phyloP scores from a whole-genome alignment of 805 yeast species.

The Tetrapisispora fleetii region DNA sequence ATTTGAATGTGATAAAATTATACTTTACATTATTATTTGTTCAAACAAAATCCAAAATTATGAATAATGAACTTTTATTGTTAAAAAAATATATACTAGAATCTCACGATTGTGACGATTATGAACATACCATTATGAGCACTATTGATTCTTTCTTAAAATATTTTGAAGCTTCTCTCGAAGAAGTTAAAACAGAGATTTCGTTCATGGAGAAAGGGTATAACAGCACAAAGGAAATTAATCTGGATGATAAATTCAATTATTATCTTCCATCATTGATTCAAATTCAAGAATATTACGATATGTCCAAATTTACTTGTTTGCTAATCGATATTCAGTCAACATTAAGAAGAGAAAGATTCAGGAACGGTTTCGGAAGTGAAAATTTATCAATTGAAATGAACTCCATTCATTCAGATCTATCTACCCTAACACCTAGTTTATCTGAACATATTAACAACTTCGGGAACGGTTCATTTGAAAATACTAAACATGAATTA shows the following conservation, averaged over 20 bases:
- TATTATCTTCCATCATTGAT: neutral
- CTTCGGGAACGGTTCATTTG: neutral
- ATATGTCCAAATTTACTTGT: slow-evolving; percentile 36
- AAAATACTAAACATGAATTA: neutral
- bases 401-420: neutral
- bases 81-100: neutral
- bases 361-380: neutral
- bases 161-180: neutral
- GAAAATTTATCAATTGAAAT: neutral
- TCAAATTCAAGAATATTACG: slow-evolving; percentile 58
- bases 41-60: neutral
- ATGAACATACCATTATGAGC: neutral
- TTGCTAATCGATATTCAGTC: slow-evolving; percentile 24
- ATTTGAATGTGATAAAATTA: neutral
- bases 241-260: neutral
- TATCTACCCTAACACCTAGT: neutral
- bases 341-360: neutral
- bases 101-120: neutral
- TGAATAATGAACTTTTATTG: neutral
- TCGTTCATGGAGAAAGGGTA: neutral
- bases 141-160: neutral
- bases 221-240: neutral
- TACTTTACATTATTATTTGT: neutral
- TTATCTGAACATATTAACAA: neutral
- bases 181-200: neutral